These are phyloP conservation scores for Tylopilus felleus DNA, from an alignment of 768 basidiomycete genomes.

Conservation along the genomic window DNA sequence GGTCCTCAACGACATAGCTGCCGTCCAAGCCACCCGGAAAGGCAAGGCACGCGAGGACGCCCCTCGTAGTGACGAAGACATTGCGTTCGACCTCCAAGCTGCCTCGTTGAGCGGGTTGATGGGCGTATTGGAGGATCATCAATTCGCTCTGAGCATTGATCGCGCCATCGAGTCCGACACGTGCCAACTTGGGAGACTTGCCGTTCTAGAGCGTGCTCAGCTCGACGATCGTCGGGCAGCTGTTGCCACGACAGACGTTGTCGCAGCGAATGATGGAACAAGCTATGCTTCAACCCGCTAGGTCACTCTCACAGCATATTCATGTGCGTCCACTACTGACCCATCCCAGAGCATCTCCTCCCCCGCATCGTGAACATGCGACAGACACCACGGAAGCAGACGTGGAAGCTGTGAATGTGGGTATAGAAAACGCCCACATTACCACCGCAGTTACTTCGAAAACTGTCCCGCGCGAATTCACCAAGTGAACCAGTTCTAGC, in stretches of 20 bases:
- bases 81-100: constrained; percentile 42
- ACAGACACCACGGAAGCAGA: background rate
- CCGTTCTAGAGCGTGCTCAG: constrained; percentile 36
- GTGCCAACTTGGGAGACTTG: constrained; percentile 29
- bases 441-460: background rate
- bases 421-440: constrained; percentile 3
- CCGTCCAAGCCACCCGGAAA: constrained; percentile 34
- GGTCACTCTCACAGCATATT: constrained; percentile 1
- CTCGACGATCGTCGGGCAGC: constrained; percentile 43
- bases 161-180: constrained; percentile 37
- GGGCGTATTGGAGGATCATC: constrained; percentile 34
- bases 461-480: background rate
- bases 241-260: constrained; percentile 30
- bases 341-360: constrained; percentile 1
- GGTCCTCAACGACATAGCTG: constrained; percentile 40
- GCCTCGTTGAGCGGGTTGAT: constrained; percentile 34
- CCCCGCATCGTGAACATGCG: background rate
- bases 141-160: constrained; percentile 42
- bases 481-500: constrained; percentile 2
- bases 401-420: background rate
- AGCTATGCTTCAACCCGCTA: background rate
- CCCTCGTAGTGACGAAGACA: constrained; percentile 40
- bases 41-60: constrained; percentile 34
- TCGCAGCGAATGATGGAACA: constrained; percentile 15
- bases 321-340: background rate